Evolutionary conservation across 2,329 filamentous ascomycete genomes (phyloP).

Genomic region (Diaporthe ilicicola): DNA sequence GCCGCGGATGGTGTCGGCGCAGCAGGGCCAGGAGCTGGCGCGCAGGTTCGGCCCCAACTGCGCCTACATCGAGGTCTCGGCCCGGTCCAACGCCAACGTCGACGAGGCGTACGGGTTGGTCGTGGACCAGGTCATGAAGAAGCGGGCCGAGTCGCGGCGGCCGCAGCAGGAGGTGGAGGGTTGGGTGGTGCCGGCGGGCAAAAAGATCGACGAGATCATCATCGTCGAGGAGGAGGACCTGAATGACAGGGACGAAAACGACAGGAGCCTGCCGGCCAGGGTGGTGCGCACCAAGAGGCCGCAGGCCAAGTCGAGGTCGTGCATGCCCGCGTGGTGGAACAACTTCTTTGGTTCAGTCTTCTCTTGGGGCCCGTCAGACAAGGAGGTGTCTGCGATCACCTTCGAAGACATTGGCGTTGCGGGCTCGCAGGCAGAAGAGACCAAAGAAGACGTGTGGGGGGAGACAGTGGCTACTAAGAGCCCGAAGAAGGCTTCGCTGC

Average conservation of each 20-base stretch:
- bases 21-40: conserved; percentile 22
- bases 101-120: conserved; percentile 27
- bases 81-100: conserved; percentile 27
- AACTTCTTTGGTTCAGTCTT: neutral
- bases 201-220: neutral
- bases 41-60: conserved; percentile 24
- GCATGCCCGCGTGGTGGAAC: conserved; percentile 24
- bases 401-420: neutral
- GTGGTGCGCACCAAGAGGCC: neutral
- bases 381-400: conserved; percentile 11
- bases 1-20: conserved; percentile 16
- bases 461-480: neutral
- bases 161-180: no score
- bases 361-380: neutral
- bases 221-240: neutral
- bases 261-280: conserved; percentile 3
- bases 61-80: conserved; percentile 28
- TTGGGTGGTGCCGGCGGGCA: neutral
- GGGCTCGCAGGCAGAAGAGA: neutral
- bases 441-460: conserved; percentile 23
- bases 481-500: neutral
- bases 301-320: neutral
- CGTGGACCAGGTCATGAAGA: conserved; percentile 25
- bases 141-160: neutral
- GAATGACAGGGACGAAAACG: conserved; percentile 1